Conservation (phyloP, 805 yeast genomes). For the Lipomyces sp. region DNA sequence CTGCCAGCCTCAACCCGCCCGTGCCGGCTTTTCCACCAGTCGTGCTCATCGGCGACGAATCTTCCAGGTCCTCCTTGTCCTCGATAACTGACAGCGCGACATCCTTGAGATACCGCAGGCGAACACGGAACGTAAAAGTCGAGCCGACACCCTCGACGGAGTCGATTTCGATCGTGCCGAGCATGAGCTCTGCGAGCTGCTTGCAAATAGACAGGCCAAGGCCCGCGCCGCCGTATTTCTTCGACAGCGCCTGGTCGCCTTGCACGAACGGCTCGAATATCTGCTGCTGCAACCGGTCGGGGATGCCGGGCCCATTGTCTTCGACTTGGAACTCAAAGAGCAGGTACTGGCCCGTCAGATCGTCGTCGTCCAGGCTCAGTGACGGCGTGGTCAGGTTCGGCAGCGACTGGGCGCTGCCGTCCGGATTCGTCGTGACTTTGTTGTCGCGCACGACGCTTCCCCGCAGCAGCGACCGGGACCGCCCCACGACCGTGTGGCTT, state of each 20-base stretch:
- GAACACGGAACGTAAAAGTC: constrained; percentile 52
- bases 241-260: constrained; percentile 89
- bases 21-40: background rate
- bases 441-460: background rate
- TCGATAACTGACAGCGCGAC: constrained; percentile 16
- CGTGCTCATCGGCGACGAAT: background rate
- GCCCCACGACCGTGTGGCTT: no score
- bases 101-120: constrained; percentile 59
- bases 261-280: constrained; percentile 96
- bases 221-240: constrained; percentile 95
- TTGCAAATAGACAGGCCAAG: constrained; percentile 85
- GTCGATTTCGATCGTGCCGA: constrained; percentile 72
- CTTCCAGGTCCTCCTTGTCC: background rate
- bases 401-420: background rate
- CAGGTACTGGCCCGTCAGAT: constrained; percentile 47
- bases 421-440: no score
- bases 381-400: background rate
- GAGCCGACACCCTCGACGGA: constrained; percentile 82
- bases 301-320: constrained; percentile 96
- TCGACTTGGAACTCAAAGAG: constrained; percentile 67
- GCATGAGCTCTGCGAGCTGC: constrained; percentile 88
- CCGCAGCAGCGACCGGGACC: constrained; percentile 6
- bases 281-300: constrained; percentile 69
- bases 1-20: background rate
- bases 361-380: constrained; percentile 4